Evolutionary conservation across 768 basidiomycete genomes (phyloP).

Genomic region (Boletellus sp.): DNA sequence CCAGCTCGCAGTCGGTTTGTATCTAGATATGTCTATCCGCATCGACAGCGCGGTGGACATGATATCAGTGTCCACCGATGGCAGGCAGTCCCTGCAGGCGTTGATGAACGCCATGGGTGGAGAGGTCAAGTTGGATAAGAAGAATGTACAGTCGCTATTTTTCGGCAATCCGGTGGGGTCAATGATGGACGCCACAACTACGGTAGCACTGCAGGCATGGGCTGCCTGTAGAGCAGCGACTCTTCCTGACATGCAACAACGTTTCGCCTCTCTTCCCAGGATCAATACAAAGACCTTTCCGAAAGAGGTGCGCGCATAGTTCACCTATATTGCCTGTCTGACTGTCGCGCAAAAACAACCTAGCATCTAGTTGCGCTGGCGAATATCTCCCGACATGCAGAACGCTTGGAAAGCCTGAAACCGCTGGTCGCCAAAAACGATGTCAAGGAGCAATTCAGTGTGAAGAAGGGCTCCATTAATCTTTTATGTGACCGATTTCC

Average conservation of each 20-base stretch:
- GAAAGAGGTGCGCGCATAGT: conserved; percentile 23
- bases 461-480: conserved; percentile 30
- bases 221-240: conserved; percentile 37
- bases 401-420: conserved; percentile 46
- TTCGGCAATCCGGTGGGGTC: conserved; percentile 10
- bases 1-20: conserved; percentile 37
- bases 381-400: conserved; percentile 43
- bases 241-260: conserved; percentile 15
- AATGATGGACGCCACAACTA: conserved; percentile 12
- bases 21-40: conserved; percentile 35
- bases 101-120: conserved; percentile 39
- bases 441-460: conserved; percentile 28
- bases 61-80: conserved; percentile 28
- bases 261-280: conserved; percentile 14
- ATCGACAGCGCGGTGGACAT: conserved; percentile 40
- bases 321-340: neutral
- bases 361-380: conserved; percentile 45
- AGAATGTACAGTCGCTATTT: conserved; percentile 31
- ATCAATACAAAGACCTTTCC: conserved; percentile 28
- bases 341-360: neutral
- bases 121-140: conserved; percentile 25
- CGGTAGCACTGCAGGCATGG: conserved; percentile 45
- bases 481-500: conserved; percentile 41
- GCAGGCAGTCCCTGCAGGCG: conserved; percentile 34
- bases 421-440: conserved; percentile 44